Evolutionary conservation across 495 filamentous ascomycete genomes (phyloP).

Genomic region (Hyphodiscus hymeniophilus): DNA sequence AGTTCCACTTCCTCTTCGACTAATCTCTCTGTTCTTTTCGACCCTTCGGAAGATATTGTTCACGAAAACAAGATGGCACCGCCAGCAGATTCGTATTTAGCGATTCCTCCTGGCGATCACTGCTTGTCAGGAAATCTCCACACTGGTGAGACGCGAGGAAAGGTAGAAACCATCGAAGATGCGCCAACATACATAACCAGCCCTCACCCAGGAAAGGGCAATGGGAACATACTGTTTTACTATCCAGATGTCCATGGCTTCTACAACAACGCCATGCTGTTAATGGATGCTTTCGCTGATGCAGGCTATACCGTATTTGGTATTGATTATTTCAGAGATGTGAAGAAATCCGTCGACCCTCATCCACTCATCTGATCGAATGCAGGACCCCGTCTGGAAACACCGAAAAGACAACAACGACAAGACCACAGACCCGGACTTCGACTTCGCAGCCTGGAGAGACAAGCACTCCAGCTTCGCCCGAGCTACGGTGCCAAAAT

Average conservation of each 20-base stretch:
- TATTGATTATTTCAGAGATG: constrained; percentile 35
- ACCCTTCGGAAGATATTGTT: no score
- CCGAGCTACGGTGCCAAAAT: constrained; percentile 25
- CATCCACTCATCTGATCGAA: background rate
- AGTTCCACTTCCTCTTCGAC: no score
- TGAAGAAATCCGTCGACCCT: constrained; percentile 4
- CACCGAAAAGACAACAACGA: constrained; percentile 29
- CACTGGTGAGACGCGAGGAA: constrained; percentile 27
- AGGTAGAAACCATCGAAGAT: constrained; percentile 20
- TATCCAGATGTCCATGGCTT: constrained; percentile 35
- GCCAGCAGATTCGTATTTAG: constrained; percentile 21
- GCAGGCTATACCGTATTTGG: constrained; percentile 32
- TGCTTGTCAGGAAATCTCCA: constrained; percentile 30
- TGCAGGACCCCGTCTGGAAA: constrained; percentile 32
- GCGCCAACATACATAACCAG: constrained; percentile 29
- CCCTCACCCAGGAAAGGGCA: constrained; percentile 23
- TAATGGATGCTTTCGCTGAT: constrained; percentile 36
- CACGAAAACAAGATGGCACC: no score
- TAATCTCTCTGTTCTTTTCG: no score
- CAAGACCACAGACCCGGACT: constrained; percentile 27
- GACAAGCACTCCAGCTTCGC: constrained; percentile 30
- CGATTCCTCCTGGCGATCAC: constrained; percentile 26
- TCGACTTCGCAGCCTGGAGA: constrained; percentile 34
- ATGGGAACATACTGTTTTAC: constrained; percentile 33
- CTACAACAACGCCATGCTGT: constrained; percentile 28